Percentiles rank a stretch among this genome's conserved stretches.
Conservation (phyloP, 306 rosid species). For the Crotalaria pallida region DNA sequence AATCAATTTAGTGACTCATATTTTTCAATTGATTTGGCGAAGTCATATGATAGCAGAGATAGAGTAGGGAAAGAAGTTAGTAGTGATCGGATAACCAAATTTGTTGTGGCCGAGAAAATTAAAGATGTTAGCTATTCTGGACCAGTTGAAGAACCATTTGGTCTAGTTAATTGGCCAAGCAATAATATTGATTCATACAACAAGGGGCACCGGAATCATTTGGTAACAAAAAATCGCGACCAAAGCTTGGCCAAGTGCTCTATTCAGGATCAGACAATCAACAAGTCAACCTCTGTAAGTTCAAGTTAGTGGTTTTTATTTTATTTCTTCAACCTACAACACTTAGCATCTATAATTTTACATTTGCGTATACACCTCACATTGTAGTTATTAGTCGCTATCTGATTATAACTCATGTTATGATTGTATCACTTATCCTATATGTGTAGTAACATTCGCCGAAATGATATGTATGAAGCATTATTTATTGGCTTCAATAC, state of each 20-base stretch:
- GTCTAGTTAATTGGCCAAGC: conserved; percentile 5
- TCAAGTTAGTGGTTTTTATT: neutral
- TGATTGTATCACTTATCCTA: no score
- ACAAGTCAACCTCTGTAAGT: conserved; percentile 36
- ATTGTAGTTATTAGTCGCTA: no score
- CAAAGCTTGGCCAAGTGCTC: neutral
- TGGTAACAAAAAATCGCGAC: neutral
- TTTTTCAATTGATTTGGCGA: conserved; percentile 62
- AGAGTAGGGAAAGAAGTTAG: conserved; percentile 11
- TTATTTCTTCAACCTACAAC: neutral
- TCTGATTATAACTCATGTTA: no score
- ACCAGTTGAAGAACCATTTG: conserved; percentile 13
- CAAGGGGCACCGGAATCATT: conserved; percentile 3
- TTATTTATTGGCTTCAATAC: no score
- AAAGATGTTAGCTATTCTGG: neutral
- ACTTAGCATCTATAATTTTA: no score
- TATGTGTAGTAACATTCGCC: no score
- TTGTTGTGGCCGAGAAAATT: neutral
- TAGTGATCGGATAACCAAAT: neutral
- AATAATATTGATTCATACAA: neutral
- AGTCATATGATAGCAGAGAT: conserved; percentile 21
- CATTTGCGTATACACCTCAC: no score
- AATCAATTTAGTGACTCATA: conserved; percentile 43
- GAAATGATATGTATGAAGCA: no score
- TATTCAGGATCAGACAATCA: conserved; percentile 11